A percentile compares a stretch with the other conserved stretches of the same genome.
Conservation (phyloP, 2,329 filamentous ascomycete species). For the Boeremia lycopersici region DNA sequence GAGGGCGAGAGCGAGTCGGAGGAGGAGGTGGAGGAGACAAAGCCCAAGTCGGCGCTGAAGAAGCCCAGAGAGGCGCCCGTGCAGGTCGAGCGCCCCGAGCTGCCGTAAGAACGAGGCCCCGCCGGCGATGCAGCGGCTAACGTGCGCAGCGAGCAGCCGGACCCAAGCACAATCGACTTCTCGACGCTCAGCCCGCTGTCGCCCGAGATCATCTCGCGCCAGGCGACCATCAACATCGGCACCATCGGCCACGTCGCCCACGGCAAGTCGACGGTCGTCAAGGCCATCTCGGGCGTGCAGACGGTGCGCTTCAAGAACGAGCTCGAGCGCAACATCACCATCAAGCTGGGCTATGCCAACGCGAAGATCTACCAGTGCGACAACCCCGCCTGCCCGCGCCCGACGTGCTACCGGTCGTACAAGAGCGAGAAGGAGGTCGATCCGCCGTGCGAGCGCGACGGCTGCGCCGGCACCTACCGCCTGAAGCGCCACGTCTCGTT, state of each 20-base stretch:
- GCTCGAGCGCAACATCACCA: constrained; percentile 98
- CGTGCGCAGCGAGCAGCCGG: constrained; percentile 72
- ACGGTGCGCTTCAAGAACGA: constrained; percentile 99
- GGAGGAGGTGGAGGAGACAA: constrained; percentile 68
- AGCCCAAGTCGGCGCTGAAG: constrained; percentile 83
- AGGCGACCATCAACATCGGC: constrained; percentile 98
- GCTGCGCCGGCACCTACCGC: constrained; percentile 85
- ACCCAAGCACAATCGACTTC: constrained; percentile 87
- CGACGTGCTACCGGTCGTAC: constrained; percentile 94
- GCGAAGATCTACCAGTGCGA: constrained; percentile 99
- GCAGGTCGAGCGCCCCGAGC: constrained; percentile 65
- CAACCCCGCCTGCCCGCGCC: constrained; percentile 86
- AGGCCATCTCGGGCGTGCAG: constrained; percentile 98
- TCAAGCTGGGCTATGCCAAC: constrained; percentile 99
- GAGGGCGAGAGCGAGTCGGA: constrained; percentile 65
- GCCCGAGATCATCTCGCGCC: constrained; percentile 94
- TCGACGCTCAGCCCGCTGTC: constrained; percentile 81
- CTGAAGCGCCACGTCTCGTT: constrained; percentile 75
- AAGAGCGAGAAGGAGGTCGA: constrained; percentile 99
- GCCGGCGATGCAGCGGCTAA: constrained; percentile 24
- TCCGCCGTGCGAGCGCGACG: constrained; percentile 91
- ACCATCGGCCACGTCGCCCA: constrained; percentile 99
- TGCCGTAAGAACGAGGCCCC: constrained; percentile 58
- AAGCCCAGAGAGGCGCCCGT: constrained; percentile 66
- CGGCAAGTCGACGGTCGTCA: constrained; percentile 98